Evolutionary conservation across 2,329 filamentous ascomycete species (phyloP).

Genomic region (Lizonia empirigonia): DNA sequence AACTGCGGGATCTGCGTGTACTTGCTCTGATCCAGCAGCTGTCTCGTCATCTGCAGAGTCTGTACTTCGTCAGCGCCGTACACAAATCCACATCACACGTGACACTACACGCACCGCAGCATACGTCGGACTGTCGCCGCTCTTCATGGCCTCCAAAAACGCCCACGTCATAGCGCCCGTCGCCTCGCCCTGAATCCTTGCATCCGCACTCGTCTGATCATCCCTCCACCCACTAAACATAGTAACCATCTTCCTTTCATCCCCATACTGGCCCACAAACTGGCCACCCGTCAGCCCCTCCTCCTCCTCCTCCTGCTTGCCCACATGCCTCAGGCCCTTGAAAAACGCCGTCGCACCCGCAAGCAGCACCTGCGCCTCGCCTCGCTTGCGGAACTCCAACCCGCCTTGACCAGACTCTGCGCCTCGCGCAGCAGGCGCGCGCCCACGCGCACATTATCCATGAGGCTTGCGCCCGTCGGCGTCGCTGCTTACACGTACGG

Average conservation of each 20-base stretch:
- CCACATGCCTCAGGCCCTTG: constrained; percentile 56
- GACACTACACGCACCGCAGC: constrained; percentile 41
- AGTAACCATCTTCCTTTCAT: constrained; percentile 55
- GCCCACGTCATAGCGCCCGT: constrained; percentile 58
- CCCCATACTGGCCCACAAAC: constrained; percentile 53
- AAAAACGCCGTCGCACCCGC: constrained; percentile 62
- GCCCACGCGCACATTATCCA: constrained; percentile 62
- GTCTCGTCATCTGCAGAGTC: constrained; percentile 49
- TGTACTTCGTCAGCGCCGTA: constrained; percentile 15
- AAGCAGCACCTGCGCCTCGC: constrained; percentile 59
- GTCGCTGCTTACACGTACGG: constrained; percentile 64
- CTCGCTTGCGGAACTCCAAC: constrained; percentile 56
- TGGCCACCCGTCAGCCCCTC: constrained; percentile 47
- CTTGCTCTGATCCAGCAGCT: constrained; percentile 47
- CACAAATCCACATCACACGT: background rate
- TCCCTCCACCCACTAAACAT: constrained; percentile 60
- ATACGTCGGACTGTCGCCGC: constrained; percentile 46
- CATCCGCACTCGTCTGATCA: constrained; percentile 58
- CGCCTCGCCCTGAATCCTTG: constrained; percentile 51
- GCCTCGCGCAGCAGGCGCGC: constrained; percentile 58
- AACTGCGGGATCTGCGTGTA: constrained; percentile 55
- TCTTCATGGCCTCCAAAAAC: constrained; percentile 53
- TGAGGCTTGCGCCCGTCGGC: constrained; percentile 60
- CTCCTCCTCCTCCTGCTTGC: constrained; percentile 54
- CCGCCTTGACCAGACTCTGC: constrained; percentile 57